Percentiles rank a stretch among this genome's conserved stretches.
These are phyloP conservation scores for Dioscorea zingiberensis DNA, from an alignment of 106 monocot genomes.

Conservation along the genomic window DNA sequence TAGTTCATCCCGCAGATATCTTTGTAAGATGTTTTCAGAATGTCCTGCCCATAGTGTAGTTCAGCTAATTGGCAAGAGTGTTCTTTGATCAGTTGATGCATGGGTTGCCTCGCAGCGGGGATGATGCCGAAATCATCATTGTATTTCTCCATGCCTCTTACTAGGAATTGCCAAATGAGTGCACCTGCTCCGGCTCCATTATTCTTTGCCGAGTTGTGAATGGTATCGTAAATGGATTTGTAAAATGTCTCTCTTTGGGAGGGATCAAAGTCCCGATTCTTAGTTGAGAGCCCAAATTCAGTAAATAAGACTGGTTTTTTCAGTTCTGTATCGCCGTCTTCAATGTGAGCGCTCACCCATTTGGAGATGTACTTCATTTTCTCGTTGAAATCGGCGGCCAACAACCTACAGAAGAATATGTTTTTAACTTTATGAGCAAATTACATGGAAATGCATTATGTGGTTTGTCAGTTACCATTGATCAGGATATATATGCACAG, in stretches of 20 bases:
- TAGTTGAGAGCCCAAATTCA: conserved; percentile 71
- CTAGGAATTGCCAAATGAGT: conserved; percentile 82
- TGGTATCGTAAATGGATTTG: conserved; percentile 43
- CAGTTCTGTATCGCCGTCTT: conserved; percentile 67
- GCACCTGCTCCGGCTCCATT: conserved; percentile 63
- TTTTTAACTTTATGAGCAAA: not conserved
- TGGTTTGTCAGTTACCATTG: not conserved
- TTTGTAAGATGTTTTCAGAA: too few species aligned
- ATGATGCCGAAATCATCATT: conserved; percentile 67
- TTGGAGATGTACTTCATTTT: conserved; percentile 46
- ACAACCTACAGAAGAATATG: conserved; percentile 29
- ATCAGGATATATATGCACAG: not conserved
- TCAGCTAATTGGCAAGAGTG: conserved; percentile 65
- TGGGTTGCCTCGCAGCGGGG: conserved; percentile 41
- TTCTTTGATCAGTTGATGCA: conserved; percentile 54
- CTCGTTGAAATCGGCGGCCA: conserved; percentile 22
- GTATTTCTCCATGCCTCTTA: conserved; percentile 61
- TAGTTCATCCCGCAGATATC: too few species aligned
- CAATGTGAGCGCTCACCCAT: conserved; percentile 73
- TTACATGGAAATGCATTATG: not conserved
- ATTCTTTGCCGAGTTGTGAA: conserved; percentile 48
- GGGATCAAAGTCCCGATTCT: conserved; percentile 40
- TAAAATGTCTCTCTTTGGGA: conserved; percentile 47
- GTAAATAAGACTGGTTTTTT: conserved; percentile 74
- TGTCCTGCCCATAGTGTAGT: conserved; percentile 11